These are phyloP conservation scores for Moringa oleifera DNA, from an alignment of 345 rosid genomes.

Conservation along the genomic window DNA sequence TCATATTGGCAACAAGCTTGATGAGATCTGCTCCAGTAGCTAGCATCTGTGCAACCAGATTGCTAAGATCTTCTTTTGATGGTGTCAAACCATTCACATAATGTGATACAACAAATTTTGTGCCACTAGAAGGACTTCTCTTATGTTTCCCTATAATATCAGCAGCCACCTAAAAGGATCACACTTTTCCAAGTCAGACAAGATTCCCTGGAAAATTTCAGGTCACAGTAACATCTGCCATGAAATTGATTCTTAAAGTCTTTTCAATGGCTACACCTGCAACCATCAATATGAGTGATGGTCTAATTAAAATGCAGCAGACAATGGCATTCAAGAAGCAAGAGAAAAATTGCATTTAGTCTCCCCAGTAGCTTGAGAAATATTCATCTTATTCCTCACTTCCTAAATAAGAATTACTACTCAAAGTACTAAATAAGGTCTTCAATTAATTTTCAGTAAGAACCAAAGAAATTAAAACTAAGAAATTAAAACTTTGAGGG, in stretches of 20 bases:
- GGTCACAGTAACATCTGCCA: background rate
- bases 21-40: slow-evolving; percentile 46
- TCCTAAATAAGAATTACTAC: too few species aligned
- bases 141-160: slow-evolving; percentile 26
- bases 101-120: slow-evolving; percentile 44
- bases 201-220: background rate
- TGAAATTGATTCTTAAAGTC: too few species aligned
- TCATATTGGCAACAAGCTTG: slow-evolving; percentile 32
- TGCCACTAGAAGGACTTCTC: slow-evolving; percentile 11
- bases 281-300: too few species aligned
- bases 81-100: slow-evolving; percentile 31
- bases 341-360: too few species aligned
- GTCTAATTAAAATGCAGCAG: too few species aligned
- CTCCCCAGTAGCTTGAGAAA: too few species aligned
- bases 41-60: slow-evolving; percentile 31
- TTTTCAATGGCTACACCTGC: background rate
- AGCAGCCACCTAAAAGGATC: slow-evolving; percentile 41
- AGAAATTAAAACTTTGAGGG: slow-evolving; percentile 2
- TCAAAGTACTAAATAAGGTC: too few species aligned
- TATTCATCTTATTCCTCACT: too few species aligned
- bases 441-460: too few species aligned
- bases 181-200: slow-evolving; percentile 11
- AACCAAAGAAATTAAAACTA: background rate
- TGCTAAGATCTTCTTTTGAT: slow-evolving; percentile 31
- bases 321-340: too few species aligned